A percentile compares a stretch with the other conserved stretches of the same genome.
Conservation (phyloP, 345 rosid species). For the Linum lewisii region DNA sequence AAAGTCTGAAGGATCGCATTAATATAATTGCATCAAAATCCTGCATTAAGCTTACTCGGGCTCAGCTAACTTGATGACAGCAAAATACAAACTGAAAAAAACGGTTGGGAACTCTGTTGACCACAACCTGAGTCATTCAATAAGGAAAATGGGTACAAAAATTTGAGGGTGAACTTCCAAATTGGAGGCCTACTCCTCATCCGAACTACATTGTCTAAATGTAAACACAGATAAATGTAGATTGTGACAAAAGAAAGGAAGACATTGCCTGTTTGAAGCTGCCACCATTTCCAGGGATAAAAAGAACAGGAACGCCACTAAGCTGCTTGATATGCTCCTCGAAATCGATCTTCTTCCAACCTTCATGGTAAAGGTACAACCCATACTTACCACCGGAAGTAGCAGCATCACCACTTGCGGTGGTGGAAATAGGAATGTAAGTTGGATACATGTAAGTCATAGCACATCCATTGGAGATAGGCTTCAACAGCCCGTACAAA, state of each 20-base stretch:
- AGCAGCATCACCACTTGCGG: constrained; percentile 13
- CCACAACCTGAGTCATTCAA: neutral
- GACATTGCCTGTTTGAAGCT: constrained; percentile 86
- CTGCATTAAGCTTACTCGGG: no score
- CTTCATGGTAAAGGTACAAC: constrained; percentile 83
- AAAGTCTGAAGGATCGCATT: no score
- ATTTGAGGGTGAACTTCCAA: no score
- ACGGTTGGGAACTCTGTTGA: neutral
- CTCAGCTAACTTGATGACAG: no score
- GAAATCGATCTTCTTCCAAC: constrained; percentile 90
- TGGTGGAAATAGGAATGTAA: constrained; percentile 62
- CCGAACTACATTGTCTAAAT: no score
- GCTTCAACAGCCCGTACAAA: constrained; percentile 55
- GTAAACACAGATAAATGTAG: no score
- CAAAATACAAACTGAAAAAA: no score
- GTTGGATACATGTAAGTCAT: constrained; percentile 99
- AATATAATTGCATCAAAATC: no score
- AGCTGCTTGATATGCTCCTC: constrained; percentile 70
- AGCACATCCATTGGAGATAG: constrained; percentile 69
- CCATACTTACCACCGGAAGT: constrained; percentile 55
- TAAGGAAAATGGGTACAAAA: neutral
- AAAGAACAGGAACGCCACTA: constrained; percentile 88
- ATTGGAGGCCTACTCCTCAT: no score
- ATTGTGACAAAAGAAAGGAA: constrained; percentile 6
- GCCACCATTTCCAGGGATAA: constrained; percentile 93